Base-by-base conservation (phyloP, 2,329 filamentous ascomycete genomes). In the Claviceps sp. region DNA sequence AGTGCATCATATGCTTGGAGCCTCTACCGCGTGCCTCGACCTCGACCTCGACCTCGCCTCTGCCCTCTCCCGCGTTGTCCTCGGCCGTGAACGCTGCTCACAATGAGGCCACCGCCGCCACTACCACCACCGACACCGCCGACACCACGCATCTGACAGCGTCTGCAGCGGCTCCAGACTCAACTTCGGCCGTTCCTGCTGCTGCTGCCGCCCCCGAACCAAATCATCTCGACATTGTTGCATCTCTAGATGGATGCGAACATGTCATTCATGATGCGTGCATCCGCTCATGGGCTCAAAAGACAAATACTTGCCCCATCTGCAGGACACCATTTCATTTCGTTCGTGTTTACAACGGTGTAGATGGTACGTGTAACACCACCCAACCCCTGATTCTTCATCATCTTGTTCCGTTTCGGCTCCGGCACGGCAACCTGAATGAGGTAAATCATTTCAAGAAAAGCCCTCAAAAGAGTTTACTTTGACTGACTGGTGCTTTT, bases 281-380 rank as follows among this genome's bases (percentile, higher is more conserved):
- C 68, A 77, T 98, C 59, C 85, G 86, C 60, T 88, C 89, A 59
- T 98, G 93, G 93, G 88, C 91, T 45, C 88, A 94, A 69, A 86
- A 94, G 67, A 91, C 93, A 57, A 98, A 97, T 70, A 96, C 90
- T 65, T 98, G 93, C 68, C 93, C 93, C 45, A 95, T 98, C 67
- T 98, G 93, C 70, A 86, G 93, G 59, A 86, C 88, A 61, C 82
- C 79, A 56, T 97, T 98, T 73, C 91, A 97, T 68, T 72, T 85
- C 60, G 90, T 98, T 58, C 82, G 93, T 65, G 82, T 98, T 55
- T 85, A 85, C 67, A 81, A 86, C 63, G 80, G 77, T 59, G 71
- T 89, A 62, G 86, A 88, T 75, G 88, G 88, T 93, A 78, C 70
- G 80, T 74, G 53, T 45, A 56, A 51, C 49, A 53, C 34, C 52